Evolutionary conservation across 2,329 filamentous ascomycete species (phyloP), one percentile per base, ranked within the genome.

Genomic region (Monilinia fructicola): DNA sequence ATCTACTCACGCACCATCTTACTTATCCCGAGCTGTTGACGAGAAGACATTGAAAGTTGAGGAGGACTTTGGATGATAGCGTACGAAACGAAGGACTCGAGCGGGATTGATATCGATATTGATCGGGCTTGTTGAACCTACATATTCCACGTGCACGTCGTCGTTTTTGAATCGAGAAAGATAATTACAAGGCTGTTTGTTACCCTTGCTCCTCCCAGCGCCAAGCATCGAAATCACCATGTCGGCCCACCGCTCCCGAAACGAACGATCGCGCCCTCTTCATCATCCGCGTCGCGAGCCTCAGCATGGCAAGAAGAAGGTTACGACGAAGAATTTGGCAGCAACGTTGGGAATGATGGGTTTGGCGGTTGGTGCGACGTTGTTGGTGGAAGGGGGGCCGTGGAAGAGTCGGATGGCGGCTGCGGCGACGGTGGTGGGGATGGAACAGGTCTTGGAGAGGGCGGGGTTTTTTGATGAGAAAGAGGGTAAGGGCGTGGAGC

Each of bases 401-500:
- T 65, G 62, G 62, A 65, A 59, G 3, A 58, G 52, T 44, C 21
- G 62, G 6, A 38, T 56, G 38, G 62, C 62, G 18, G 62, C 62
- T 21, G 54, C 62, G 18, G 62, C 62, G 11, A 65, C 42, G 5
- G 62, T 65, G 18, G 62, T 65, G 26, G 62, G 62, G 1, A 58
- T 65, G 53, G 62, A 65, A 14, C 28, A 46, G 16, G 4, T 58
- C 21, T 48, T 95, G 38, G 84, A 84, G 9, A 78, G 92, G 71
- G 91, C 86, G 2, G 81, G 89, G 74, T 76, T 81, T 46, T 74
- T 83, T 1, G 84, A 82, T 64, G 72, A 76, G 68, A 79, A 81
- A 67, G 76, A 80, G 80, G 79, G 86, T 38, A 76, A 92, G 80
- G 79, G 85, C 35, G 76, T 92, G 88, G 88, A 74, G 82, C 59